phyloP scores from a whole-genome alignment of 345 rosid genomes.

The Anacardium occidentale region DNA sequence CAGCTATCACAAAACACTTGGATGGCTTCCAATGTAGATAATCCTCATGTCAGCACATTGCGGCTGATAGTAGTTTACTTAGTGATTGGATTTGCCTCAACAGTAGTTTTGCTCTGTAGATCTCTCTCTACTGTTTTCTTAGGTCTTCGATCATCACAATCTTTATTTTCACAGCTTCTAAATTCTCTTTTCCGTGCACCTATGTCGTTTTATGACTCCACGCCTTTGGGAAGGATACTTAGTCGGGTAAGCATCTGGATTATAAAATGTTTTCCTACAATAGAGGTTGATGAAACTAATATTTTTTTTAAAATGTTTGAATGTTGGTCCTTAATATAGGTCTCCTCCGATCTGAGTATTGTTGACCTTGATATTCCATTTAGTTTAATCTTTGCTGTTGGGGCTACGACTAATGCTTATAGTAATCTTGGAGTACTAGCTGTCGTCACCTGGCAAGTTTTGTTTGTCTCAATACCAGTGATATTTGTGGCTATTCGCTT shows the following conservation, averaged over 20 bases:
- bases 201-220: conserved; percentile 75
- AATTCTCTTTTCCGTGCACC: conserved; percentile 75
- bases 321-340: conserved; percentile 32
- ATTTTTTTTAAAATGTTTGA: background rate
- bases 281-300: conserved; percentile 4
- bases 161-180: conserved; percentile 64
- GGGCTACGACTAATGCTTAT: conserved; percentile 56
- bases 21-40: conserved; percentile 77
- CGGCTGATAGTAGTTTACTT: conserved; percentile 53
- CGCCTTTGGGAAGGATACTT: conserved; percentile 74
- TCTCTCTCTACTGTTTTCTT: conserved; percentile 44
- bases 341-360: conserved; percentile 82
- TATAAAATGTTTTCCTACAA: background rate
- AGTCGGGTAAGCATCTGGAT: conserved; percentile 50
- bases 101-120: conserved; percentile 42
- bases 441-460: conserved; percentile 86
- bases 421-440: conserved; percentile 77
- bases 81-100: conserved; percentile 43
- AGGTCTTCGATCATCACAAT: conserved; percentile 55
- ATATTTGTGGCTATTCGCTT: conserved; percentile 60
- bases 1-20: conserved; percentile 67
- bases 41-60: conserved; percentile 55
- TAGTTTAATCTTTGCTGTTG: conserved; percentile 57
- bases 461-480: conserved; percentile 75
- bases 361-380: conserved; percentile 90